Evolutionary conservation across 2,329 filamentous ascomycete species (phyloP).

Genomic region (Pestalotiopsis sp.): DNA sequence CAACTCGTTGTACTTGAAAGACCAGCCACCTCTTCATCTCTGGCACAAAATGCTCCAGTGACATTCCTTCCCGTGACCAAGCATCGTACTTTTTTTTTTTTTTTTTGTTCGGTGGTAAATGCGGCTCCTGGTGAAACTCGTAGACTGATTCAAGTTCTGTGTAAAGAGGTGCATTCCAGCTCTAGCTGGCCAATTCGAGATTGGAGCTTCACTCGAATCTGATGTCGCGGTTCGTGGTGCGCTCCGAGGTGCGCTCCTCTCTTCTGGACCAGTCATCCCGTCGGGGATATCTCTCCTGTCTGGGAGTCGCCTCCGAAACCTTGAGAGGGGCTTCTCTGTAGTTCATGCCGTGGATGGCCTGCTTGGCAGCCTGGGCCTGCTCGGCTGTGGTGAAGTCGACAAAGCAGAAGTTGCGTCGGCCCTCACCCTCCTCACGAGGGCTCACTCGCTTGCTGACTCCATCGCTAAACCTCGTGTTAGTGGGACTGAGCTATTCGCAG

Average conservation of each 20-base stretch:
- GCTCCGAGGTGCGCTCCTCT: background rate
- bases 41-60: too few species aligned
- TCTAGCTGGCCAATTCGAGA: too few species aligned
- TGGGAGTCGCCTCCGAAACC: conserved; percentile 24
- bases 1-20: too few species aligned
- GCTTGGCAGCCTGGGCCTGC: conserved; percentile 55
- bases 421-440: conserved; percentile 54
- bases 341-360: conserved; percentile 38
- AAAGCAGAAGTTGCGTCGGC: conserved; percentile 66
- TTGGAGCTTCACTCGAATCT: background rate
- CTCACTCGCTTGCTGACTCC: conserved; percentile 57
- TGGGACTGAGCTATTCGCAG: background rate
- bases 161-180: too few species aligned
- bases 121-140: too few species aligned
- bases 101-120: too few species aligned
- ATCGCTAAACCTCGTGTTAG: conserved; percentile 21
- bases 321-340: conserved; percentile 27
- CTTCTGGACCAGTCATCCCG: background rate
- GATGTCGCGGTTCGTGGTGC: background rate
- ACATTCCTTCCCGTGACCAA: too few species aligned
- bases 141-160: too few species aligned
- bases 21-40: too few species aligned
- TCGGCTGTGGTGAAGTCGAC: conserved; percentile 62
- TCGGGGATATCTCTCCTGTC: conserved; percentile 2
- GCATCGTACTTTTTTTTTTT: too few species aligned